phyloP scores from a whole-genome alignment of 176 grass and related monocot species.

The Oryza longistaminata region DNA sequence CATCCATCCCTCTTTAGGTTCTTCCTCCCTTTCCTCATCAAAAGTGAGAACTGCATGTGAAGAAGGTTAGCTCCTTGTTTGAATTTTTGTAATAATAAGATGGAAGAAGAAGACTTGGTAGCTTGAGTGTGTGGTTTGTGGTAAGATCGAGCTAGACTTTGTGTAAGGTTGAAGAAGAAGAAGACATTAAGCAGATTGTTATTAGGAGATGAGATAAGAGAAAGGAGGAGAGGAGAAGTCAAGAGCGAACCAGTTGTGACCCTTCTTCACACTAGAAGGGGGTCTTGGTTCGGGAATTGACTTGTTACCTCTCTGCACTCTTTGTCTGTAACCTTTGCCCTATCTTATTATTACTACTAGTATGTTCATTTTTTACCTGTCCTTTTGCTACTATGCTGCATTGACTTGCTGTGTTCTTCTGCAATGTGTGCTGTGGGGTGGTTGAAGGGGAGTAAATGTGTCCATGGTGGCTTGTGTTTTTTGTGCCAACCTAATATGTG shows the following conservation, averaged over 20 bases:
- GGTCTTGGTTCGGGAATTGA: slow-evolving; percentile 99
- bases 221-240: slow-evolving; percentile 66
- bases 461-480: slow-evolving; percentile 36
- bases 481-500: slow-evolving; percentile 27
- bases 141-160: slow-evolving; percentile 5
- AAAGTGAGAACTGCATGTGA: slow-evolving; percentile 14
- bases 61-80: slow-evolving; percentile 33
- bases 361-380: not conserved
- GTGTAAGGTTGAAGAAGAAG: slow-evolving; percentile 25
- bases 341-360: slow-evolving; percentile 41
- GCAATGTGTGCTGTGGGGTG: slow-evolving; percentile 22
- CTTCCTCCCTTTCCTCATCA: slow-evolving; percentile 16
- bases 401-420: not conserved
- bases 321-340: slow-evolving; percentile 28
- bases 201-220: slow-evolving; percentile 27
- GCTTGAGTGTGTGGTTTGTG: slow-evolving; percentile 27
- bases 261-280: slow-evolving; percentile 52
- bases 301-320: slow-evolving; percentile 68
- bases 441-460: slow-evolving; percentile 58
- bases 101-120: slow-evolving; percentile 22
- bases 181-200: slow-evolving; percentile 22
- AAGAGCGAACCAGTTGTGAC: slow-evolving; percentile 99
- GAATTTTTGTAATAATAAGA: slow-evolving; percentile 64
- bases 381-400: not conserved
- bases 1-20: not conserved